These are phyloP conservation scores for Colletotrichum brevisporum DNA, from an alignment of 2,329 filamentous ascomycete species.

Conservation along the genomic window DNA sequence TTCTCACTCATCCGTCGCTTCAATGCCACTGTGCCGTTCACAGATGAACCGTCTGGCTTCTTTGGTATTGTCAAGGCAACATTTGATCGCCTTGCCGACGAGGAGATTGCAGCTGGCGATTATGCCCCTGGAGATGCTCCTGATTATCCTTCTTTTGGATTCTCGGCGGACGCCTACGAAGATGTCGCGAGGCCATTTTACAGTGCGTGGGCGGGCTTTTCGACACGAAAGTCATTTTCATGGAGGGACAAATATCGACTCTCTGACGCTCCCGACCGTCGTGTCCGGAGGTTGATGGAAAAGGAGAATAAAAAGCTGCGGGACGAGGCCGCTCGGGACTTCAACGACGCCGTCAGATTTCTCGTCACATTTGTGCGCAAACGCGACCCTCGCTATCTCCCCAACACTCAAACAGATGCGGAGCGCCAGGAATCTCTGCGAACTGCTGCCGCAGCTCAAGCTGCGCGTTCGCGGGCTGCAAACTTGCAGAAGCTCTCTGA, in stretches of 20 bases:
- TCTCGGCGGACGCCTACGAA: constrained; percentile 82
- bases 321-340: constrained; percentile 87
- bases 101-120: constrained; percentile 82
- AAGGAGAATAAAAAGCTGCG: constrained; percentile 92
- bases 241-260: constrained; percentile 91
- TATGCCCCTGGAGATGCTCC: constrained; percentile 73
- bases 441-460: constrained; percentile 85
- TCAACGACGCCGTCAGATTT: constrained; percentile 91
- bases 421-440: constrained; percentile 85
- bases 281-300: constrained; percentile 87
- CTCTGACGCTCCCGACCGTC: constrained; percentile 88
- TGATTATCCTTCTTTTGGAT: constrained; percentile 87
- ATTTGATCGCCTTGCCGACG: constrained; percentile 84
- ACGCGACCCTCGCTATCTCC: constrained; percentile 87
- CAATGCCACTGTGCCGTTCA: constrained; percentile 82
- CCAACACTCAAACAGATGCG: constrained; percentile 82
- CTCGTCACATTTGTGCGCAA: constrained; percentile 92
- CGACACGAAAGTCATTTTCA: constrained; percentile 86
- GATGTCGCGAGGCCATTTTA: constrained; percentile 86
- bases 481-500: constrained; percentile 81
- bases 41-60: constrained; percentile 85
- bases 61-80: constrained; percentile 83
- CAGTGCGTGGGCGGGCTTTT: constrained; percentile 82
- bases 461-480: constrained; percentile 83
- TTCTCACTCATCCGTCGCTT: constrained; percentile 84